Base-by-base conservation (phyloP, 1,284 basidiomycete species). In the Rhodotorula sp. region DNA sequence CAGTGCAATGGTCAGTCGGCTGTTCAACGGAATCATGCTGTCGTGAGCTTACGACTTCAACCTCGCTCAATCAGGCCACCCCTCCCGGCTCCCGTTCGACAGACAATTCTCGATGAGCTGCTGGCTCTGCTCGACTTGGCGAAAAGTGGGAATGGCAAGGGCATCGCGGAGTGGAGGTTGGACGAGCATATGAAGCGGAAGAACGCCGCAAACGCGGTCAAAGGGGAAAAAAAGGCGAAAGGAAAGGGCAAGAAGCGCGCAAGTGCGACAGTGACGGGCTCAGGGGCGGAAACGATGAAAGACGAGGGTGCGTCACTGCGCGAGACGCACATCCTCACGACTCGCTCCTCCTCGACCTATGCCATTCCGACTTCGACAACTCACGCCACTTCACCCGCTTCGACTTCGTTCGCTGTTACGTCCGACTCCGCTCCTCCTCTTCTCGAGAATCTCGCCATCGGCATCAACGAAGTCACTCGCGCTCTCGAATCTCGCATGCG, bases 401-500 rank as follows among this genome's bases (percentile, higher is more conserved):
- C 30, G n/a, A 7, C 53, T 52, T 47, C 64, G 20, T 4, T 28
- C 54, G 16, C 34, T 8, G 1, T 28, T 31, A 11, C 15, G 40
- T 3, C 57, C 20, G 20, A 56, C n/a, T 30, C 44, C 16, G 40
- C 51, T 1, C 65, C 71, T 34, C 26, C 31, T 4, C 18, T 71
- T n/a, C 62, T 71, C 63, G 56, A 61, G 26, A 56, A 64, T 30
- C 59, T 73, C 59, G 58, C 53, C 44, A 47, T 74, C 55, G 73
- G 73, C 13, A 74, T 74, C 68, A 74, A 74, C 64, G 64, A 72
- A n/a, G 65, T 69, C 26, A 74, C 73, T 9, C 59, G 68, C 20
- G 75, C 77, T 15, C 70, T 77, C 18, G 79, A 80, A 59, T 44
- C 53, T 5, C 65, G 64, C 16, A 63, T 74, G 47, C 61, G 70